phyloP scores from a whole-genome alignment of 208 protist species.

The Willaertia magna region DNA sequence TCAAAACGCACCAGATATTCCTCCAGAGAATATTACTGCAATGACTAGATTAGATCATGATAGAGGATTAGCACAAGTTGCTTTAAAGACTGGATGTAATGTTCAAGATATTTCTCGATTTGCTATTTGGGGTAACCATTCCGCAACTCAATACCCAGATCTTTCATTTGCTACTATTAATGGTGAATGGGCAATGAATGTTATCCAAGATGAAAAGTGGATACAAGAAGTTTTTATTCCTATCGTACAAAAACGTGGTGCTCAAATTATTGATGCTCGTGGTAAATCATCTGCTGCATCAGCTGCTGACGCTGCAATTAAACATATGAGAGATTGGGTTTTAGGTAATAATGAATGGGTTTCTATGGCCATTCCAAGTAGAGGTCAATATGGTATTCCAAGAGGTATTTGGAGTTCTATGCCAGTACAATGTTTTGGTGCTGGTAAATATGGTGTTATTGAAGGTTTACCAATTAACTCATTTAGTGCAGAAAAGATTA shows the following conservation, averaged over 20 bases:
- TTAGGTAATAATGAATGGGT: slow-evolving; percentile 28
- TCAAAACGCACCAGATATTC: slow-evolving; percentile 35
- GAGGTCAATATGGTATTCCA: slow-evolving; percentile 67
- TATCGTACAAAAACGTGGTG: slow-evolving; percentile 72
- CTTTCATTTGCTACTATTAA: slow-evolving; percentile 53
- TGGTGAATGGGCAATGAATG: slow-evolving; percentile 33
- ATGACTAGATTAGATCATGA: slow-evolving; percentile 93
- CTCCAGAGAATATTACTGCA: slow-evolving; percentile 73
- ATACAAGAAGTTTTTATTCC: slow-evolving; percentile 57
- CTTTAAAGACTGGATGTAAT: slow-evolving; percentile 44
- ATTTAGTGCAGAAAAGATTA: not conserved
- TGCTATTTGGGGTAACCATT: slow-evolving; percentile 93
- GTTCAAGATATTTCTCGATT: slow-evolving; percentile 64
- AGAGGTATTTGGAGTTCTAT: slow-evolving; percentile 81
- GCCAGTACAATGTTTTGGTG: slow-evolving; percentile 56
- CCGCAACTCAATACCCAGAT: slow-evolving; percentile 74
- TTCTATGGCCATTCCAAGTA: slow-evolving; percentile 75
- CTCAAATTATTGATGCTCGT: slow-evolving; percentile 65
- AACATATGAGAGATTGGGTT: slow-evolving; percentile 8
- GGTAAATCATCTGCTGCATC: slow-evolving; percentile 76
- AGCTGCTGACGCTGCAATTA: slow-evolving; percentile 45
- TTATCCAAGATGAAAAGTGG: slow-evolving; percentile 53
- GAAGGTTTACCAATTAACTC: slow-evolving; percentile 34
- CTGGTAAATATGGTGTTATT: slow-evolving; percentile 67
- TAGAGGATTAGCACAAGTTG: slow-evolving; percentile 64